These are phyloP conservation scores for Metarhizium sp. DNA, from an alignment of 2,329 filamentous ascomycete species.

Conservation along the genomic window DNA sequence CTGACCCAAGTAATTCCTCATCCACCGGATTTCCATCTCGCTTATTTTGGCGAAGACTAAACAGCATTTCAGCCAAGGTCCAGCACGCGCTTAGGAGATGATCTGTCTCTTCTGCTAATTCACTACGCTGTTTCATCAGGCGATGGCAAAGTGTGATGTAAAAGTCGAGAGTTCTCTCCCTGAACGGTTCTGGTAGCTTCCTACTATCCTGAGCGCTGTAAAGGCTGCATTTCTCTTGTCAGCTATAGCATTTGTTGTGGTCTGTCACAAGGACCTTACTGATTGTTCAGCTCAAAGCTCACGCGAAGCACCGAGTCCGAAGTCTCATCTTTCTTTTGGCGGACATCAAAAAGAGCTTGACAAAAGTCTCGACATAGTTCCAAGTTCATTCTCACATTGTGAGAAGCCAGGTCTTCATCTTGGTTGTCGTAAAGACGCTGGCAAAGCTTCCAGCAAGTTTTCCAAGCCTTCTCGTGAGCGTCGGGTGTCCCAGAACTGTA, in stretches of 20 bases:
- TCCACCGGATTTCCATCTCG: constrained; percentile 64
- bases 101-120: constrained; percentile 72
- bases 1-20: constrained; percentile 76
- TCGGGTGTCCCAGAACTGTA: constrained; percentile 64
- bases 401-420: constrained; percentile 57
- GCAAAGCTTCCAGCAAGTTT: constrained; percentile 87
- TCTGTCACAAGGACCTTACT: constrained; percentile 36
- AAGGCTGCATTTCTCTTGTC: constrained; percentile 37
- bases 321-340: constrained; percentile 65
- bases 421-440: constrained; percentile 78
- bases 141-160: constrained; percentile 91
- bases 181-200: constrained; percentile 74
- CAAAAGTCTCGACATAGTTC: constrained; percentile 90
- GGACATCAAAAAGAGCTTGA: constrained; percentile 80
- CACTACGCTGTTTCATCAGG: constrained; percentile 86
- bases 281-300: constrained; percentile 92
- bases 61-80: constrained; percentile 86
- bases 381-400: constrained; percentile 63
- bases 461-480: constrained; percentile 82
- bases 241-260: constrained; percentile 7
- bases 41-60: constrained; percentile 75
- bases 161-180: constrained; percentile 84
- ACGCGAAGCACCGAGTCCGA: constrained; percentile 83
- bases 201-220: constrained; percentile 82
- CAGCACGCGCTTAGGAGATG: constrained; percentile 79